Base-by-base conservation (phyloP, 768 basidiomycete species). In the Terana coerulea region DNA sequence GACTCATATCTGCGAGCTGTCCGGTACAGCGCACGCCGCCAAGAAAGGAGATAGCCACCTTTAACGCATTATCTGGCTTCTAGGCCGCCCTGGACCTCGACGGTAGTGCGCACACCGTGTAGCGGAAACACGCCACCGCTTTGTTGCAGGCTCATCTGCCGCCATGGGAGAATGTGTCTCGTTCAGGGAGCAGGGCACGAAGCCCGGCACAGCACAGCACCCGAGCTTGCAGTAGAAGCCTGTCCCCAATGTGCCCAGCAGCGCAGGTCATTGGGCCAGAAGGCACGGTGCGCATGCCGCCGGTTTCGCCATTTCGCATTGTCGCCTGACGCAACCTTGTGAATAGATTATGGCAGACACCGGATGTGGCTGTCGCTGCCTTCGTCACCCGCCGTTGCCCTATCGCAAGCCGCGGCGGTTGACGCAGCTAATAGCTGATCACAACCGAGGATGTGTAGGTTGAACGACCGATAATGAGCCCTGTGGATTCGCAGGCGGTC, bases 231-330 rank as follows among this genome's bases (percentile, higher is more conserved):
- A 22, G 47, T 26, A 40, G 22, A n/a, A 30, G 9, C 22, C 43
- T 15, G 19, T 5, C 19, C 11, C 9, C 3, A 19, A 26, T 4
- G 22, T 22, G 15, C 36, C 15, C 22, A 14, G 35, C 35, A 37
- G 35, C 22, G 45, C 45, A 49, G 26, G 47, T 49, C 47, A 49
- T 29, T 49, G 26, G 47, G 39, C 47, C 35, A 36, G 47, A 49
- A 49, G 35, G 9, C 22, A 2, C 28, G 14, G n/a, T 43, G 12
- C 25, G 37, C 31, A n/a, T 42, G 30, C 40, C 25, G 39, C 39
- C 40, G 49, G 39, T 17, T 33, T 21, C n/a, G 15, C 3, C 21
- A 36, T 9, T 28, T 21, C 24, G 8, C 21, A 11, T 12, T 19
- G 36, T 51, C 49, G 49, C 22, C 49, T 51, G 49, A 51, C 49